Conservation (phyloP, 1,284 basidiomycete species). For the Fomitopsis pinicola region DNA sequence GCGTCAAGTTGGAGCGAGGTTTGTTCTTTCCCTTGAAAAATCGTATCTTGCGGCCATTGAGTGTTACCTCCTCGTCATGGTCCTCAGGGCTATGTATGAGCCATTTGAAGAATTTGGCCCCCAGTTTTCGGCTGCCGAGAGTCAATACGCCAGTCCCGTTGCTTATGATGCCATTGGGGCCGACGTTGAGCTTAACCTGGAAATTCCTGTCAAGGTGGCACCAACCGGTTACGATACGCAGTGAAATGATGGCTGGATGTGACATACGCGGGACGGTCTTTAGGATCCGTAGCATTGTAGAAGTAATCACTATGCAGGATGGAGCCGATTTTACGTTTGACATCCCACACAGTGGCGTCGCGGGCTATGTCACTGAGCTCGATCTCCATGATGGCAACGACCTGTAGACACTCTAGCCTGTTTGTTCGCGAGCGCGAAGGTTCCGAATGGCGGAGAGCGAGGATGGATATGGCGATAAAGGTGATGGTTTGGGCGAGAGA, state of each 20-base stretch:
- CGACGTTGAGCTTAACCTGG: constrained; percentile 45
- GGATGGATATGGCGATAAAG: too few relatives aligned
- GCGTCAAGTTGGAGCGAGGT: constrained; percentile 12
- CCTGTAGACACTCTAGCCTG: neutral
- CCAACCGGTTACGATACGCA: constrained; percentile 20
- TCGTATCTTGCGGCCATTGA: constrained; percentile 30
- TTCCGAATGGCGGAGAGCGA: neutral
- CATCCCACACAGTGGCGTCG: constrained; percentile 47
- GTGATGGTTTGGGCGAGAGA: too few relatives aligned
- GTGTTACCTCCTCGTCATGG: constrained; percentile 26
- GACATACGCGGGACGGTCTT: constrained; percentile 29
- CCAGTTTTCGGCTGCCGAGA: constrained; percentile 39
- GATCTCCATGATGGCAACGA: constrained; percentile 42
- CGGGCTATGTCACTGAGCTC: constrained; percentile 41
- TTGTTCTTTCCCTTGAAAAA: constrained; percentile 18
- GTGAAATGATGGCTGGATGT: neutral
- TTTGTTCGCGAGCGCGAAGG: neutral
- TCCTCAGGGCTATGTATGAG: constrained; percentile 28
- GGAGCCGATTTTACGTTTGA: constrained; percentile 49
- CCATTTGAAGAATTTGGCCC: constrained; percentile 42
- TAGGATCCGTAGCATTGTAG: constrained; percentile 31
- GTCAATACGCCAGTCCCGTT: constrained; percentile 52
- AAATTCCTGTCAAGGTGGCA: constrained; percentile 41
- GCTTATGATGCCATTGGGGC: constrained; percentile 50
- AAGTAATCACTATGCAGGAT: constrained; percentile 54